These are phyloP conservation scores for Trichosporon asahii DNA, from an alignment of 1,284 basidiomycete species.

Conservation along the genomic window DNA sequence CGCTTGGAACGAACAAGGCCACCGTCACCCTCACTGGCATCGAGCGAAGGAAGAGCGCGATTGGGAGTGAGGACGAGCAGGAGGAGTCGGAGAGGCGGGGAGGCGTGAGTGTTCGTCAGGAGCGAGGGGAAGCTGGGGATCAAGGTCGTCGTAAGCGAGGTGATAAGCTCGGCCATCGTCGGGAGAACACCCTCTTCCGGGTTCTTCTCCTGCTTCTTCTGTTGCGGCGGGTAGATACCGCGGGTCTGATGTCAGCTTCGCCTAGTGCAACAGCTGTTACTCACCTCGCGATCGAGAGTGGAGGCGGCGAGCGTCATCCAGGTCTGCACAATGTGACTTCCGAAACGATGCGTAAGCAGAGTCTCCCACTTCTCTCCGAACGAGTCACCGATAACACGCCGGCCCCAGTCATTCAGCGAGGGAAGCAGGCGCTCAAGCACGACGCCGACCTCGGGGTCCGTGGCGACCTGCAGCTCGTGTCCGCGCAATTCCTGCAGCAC, in stretches of 20 bases:
- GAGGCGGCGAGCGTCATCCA: constrained; percentile 68
- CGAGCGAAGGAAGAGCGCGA: constrained; percentile 54
- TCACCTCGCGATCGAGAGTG: constrained; percentile 76
- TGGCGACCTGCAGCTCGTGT: constrained; percentile 82
- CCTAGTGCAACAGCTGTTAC: constrained; percentile 23
- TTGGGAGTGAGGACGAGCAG: constrained; percentile 65
- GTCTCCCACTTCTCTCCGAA: constrained; percentile 76
- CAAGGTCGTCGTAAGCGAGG: constrained; percentile 20
- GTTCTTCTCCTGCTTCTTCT: constrained; percentile 50
- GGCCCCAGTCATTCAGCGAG: constrained; percentile 90
- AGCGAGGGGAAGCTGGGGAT: constrained; percentile 62
- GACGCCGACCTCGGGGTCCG: constrained; percentile 84
- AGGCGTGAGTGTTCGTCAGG: constrained; percentile 77
- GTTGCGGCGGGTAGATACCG: constrained; percentile 60
- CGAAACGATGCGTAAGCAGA: constrained; percentile 75
- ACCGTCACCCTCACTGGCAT: constrained; percentile 31
- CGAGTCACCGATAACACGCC: constrained; percentile 79
- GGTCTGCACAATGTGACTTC: constrained; percentile 89
- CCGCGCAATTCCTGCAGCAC: constrained; percentile 76
- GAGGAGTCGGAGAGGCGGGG: constrained; percentile 77
- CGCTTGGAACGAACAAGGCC: constrained; percentile 48
- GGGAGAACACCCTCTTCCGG: constrained; percentile 61
- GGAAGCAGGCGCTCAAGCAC: constrained; percentile 81
- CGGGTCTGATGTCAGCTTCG: constrained; percentile 55
- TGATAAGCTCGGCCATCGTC: constrained; percentile 58